phyloP scores from a whole-genome alignment of 306 rosid genomes.

The Fagus crenata region DNA sequence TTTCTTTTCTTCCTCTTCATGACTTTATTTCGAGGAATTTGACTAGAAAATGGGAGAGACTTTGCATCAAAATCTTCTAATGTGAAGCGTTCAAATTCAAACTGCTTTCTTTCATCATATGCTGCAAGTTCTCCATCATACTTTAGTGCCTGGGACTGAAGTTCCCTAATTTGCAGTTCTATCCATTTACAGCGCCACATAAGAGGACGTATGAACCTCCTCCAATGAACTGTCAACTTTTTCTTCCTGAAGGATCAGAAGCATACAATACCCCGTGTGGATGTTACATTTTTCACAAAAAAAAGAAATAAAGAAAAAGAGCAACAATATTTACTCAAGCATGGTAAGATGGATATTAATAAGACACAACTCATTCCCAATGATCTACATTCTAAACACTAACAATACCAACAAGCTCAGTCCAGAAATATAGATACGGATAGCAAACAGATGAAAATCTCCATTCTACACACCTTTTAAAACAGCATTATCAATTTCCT shows the following conservation, averaged over 20 bases:
- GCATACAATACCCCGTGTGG: constrained; percentile 11
- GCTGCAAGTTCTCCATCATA: constrained; percentile 58
- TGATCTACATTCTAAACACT: no score
- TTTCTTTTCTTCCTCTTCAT: constrained; percentile 73
- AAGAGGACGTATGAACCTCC: constrained; percentile 58
- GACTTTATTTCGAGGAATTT: constrained; percentile 37
- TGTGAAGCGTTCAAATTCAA: constrained; percentile 35
- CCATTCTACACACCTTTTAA: no score
- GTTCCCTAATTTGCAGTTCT: constrained; percentile 60
- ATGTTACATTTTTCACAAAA: neutral
- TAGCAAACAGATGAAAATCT: no score
- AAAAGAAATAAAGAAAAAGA: neutral
- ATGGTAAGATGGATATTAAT: neutral
- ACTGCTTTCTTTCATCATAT: constrained; percentile 39
- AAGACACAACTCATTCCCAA: neutral
- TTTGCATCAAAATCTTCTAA: constrained; percentile 47
- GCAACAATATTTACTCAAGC: neutral
- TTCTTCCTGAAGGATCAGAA: constrained; percentile 51
- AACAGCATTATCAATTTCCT: no score
- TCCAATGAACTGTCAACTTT: constrained; percentile 69
- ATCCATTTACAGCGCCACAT: constrained; percentile 82
- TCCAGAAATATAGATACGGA: neutral
- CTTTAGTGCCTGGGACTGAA: constrained; percentile 52
- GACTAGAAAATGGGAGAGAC: constrained; percentile 50
- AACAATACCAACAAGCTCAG: neutral